Conservation (phyloP, 371 early-diverging fungal genomes). For the Nematocida ironsii region DNA sequence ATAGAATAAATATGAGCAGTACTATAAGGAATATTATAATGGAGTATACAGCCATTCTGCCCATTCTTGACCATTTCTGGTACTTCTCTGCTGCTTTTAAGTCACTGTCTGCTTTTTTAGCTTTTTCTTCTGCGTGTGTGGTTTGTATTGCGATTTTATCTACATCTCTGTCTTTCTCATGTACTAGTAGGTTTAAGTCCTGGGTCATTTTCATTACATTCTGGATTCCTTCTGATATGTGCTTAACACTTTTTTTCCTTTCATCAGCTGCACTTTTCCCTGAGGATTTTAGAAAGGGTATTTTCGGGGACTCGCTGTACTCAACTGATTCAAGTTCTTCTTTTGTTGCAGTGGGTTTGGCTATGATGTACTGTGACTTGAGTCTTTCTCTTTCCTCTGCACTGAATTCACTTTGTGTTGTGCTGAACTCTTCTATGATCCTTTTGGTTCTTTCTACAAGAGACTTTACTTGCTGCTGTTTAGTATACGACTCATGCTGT, state of each 20-base stretch:
- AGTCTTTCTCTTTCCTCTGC: constrained; percentile 66
- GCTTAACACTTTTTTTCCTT: constrained; percentile 65
- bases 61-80: constrained; percentile 61
- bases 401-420: constrained; percentile 59
- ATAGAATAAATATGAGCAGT: background rate
- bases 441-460: constrained; percentile 60
- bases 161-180: constrained; percentile 56
- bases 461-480: constrained; percentile 55
- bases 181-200: constrained; percentile 65
- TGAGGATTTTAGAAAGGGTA: constrained; percentile 35
- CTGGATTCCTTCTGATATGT: constrained; percentile 63
- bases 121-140: constrained; percentile 60
- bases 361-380: constrained; percentile 68
- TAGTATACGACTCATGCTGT: constrained; percentile 51
- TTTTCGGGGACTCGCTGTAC: constrained; percentile 61
- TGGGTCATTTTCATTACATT: constrained; percentile 65
- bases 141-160: constrained; percentile 64
- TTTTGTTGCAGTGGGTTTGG: constrained; percentile 69
- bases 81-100: constrained; percentile 65
- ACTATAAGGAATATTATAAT: constrained; percentile 31
- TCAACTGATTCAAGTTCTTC: constrained; percentile 66
- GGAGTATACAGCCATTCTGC: constrained; percentile 60
- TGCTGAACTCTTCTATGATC: constrained; percentile 58
- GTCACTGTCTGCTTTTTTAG: constrained; percentile 66
- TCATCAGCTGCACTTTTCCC: constrained; percentile 53